Evolutionary conservation across 1,139 yeast species (phyloP).

Genomic region (Magnusiomyces suaveolens): DNA sequence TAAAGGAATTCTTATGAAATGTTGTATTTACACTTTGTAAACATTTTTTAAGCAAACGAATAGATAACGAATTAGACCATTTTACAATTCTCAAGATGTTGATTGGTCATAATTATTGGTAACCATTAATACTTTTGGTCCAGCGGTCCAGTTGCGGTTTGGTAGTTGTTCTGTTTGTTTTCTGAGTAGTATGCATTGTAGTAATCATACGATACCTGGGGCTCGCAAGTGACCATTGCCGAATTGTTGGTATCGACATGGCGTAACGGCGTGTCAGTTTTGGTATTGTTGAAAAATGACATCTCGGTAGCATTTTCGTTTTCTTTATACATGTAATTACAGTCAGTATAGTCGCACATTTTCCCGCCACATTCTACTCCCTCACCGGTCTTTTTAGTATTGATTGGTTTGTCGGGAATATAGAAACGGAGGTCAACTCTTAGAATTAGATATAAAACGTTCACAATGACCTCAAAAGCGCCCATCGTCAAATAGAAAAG

Average conservation of each 20-base stretch:
- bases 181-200: not conserved
- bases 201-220: not conserved
- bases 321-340: not conserved
- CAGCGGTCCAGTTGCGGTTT: not conserved
- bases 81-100: not conserved
- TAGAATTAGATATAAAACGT: constrained; percentile 46
- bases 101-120: not conserved
- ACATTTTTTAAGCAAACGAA: no score
- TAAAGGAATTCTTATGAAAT: no score
- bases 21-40: no score
- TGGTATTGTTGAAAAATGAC: not conserved
- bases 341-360: not conserved
- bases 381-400: not conserved
- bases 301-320: not conserved
- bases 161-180: not conserved
- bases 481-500: constrained; percentile 65
- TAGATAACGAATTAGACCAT: no score
- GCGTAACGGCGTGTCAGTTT: not conserved
- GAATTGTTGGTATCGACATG: not conserved
- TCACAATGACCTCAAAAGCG: constrained; percentile 49
- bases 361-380: not conserved
- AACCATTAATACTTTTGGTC: not conserved
- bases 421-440: constrained; percentile 69
- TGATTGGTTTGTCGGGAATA: constrained; percentile 47
- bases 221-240: not conserved